Base-by-base conservation (phyloP, 2,329 filamentous ascomycete genomes). In the Paraphoma chrysanthemicola region DNA sequence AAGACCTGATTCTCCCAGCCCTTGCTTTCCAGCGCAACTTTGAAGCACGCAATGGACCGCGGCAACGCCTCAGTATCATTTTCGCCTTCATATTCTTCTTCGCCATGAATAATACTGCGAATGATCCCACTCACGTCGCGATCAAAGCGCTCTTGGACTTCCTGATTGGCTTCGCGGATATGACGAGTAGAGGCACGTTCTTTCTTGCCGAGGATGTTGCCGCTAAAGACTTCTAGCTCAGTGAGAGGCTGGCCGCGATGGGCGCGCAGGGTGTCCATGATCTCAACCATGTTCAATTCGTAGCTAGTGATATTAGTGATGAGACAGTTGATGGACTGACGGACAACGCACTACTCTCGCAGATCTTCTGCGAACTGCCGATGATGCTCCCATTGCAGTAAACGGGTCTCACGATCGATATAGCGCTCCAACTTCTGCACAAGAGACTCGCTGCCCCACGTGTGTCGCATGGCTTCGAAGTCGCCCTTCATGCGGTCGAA, bases 201-300 rank as follows among this genome's bases (percentile, higher is more conserved):
- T 9, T 77, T 78, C 56, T 80, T 82, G 49, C 83, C 84, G 18
- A 87, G 77, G 59, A 88, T 85, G 49, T 79, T 83, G 29, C 86
- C 86, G 30, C 82, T 79, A 67, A 88, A 86, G 44, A 84, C 84
- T 54, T 76, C 73, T 18, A 75, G 64, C 39, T 76, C 72, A 1
- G 62, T 70, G 4, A 76, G 62, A n/a, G 65, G 71, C 11, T 67
- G 48, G 16, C 64, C 64, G 12, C 67, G 71, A 54, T 72, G 67
- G 1, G 68, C 59, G 11, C 64, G 65, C 36, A 71, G 59, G 4
- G 67, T 71, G 56, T 78, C 75, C 78, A 86, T 82, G 45, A 82
- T 77, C 36, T 80, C 75, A 18, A 76, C 53, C 41, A 88, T 74
- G 56, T 78, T 80, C 18, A 81, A 78, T 66, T 87, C 83, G 69